Conservation (phyloP, 2,329 filamentous ascomycete species). For the Apiospora arundinis region DNA sequence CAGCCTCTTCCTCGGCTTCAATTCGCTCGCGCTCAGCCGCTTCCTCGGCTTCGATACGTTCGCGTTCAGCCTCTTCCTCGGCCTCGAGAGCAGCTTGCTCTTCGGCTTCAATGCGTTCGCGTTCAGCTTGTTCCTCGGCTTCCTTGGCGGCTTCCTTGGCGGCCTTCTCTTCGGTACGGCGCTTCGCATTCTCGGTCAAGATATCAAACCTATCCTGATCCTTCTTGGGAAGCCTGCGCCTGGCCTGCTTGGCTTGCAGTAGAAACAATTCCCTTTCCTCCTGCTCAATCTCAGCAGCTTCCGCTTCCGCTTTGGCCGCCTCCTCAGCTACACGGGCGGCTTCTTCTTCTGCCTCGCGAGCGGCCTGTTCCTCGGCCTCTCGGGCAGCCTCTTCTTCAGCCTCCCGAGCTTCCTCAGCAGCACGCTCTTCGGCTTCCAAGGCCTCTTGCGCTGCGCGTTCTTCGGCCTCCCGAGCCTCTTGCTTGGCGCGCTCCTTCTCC, state of each 20-base stretch:
- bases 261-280: constrained; percentile 27
- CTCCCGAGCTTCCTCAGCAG: constrained; percentile 36
- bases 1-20: constrained; percentile 34
- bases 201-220: constrained; percentile 36
- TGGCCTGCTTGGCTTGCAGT: constrained; percentile 57
- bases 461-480: constrained; percentile 36
- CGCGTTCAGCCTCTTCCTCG: constrained; percentile 29
- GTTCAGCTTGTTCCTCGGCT: constrained; percentile 38
- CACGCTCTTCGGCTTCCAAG: constrained; percentile 39
- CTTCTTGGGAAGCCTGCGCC: constrained; percentile 42
- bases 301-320: constrained; percentile 24
- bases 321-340: constrained; percentile 30
- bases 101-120: constrained; percentile 22
- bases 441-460: constrained; percentile 37
- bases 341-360: constrained; percentile 31
- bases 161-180: constrained; percentile 44
- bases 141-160: constrained; percentile 33
- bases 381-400: constrained; percentile 43
- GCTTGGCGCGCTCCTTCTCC: constrained; percentile 52
- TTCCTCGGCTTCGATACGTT: constrained; percentile 33
- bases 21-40: constrained; percentile 29
- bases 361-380: constrained; percentile 45
- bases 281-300: constrained; percentile 21
- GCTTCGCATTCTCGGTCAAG: constrained; percentile 50
- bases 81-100: constrained; percentile 33